Evolutionary conservation across 2,329 filamentous ascomycete genomes (phyloP).

Genomic region (Capronia americana): DNA sequence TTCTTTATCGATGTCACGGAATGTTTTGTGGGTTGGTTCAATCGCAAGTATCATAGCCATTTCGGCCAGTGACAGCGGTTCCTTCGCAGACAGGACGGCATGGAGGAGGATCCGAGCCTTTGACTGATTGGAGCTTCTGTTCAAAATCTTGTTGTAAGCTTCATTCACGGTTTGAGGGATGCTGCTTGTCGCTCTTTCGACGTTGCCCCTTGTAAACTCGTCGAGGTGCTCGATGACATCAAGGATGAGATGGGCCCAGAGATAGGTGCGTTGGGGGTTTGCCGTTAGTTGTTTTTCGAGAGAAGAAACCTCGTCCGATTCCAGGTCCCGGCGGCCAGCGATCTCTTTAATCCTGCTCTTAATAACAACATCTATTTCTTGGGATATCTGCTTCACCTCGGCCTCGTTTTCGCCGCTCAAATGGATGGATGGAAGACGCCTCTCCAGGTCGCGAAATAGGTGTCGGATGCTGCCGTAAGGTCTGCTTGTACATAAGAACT

Average conservation of each 20-base stretch:
- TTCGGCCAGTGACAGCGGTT: slow-evolving; percentile 33
- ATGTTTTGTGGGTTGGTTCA: slow-evolving; percentile 4
- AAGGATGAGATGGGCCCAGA: slow-evolving; percentile 39
- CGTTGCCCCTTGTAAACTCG: slow-evolving; percentile 23
- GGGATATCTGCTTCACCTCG: slow-evolving; percentile 27
- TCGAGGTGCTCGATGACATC: slow-evolving; percentile 31
- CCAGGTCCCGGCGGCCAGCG: neutral
- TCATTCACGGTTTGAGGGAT: slow-evolving; percentile 32
- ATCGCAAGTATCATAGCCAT: slow-evolving; percentile 34
- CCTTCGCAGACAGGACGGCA: slow-evolving; percentile 36
- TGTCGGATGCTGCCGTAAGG: slow-evolving; percentile 41
- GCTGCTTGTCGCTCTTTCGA: slow-evolving; percentile 23
- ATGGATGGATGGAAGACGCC: slow-evolving; percentile 27
- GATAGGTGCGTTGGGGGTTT: slow-evolving; percentile 42
- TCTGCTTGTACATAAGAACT: slow-evolving; percentile 43
- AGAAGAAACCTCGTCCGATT: slow-evolving; percentile 1
- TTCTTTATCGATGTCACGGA: slow-evolving; percentile 4
- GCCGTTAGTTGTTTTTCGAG: neutral
- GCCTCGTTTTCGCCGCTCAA: slow-evolving; percentile 34
- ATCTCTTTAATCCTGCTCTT: slow-evolving; percentile 30
- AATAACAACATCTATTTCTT: slow-evolving; percentile 40
- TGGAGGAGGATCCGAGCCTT: slow-evolving; percentile 31
- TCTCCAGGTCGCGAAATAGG: slow-evolving; percentile 26
- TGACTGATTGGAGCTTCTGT: slow-evolving; percentile 6
- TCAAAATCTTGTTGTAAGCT: slow-evolving; percentile 39